A percentile compares a stretch with the other conserved stretches of the same genome.
phyloP scores from a whole-genome alignment of 1,139 yeast species.

The Entelexis sorbosivorans region DNA sequence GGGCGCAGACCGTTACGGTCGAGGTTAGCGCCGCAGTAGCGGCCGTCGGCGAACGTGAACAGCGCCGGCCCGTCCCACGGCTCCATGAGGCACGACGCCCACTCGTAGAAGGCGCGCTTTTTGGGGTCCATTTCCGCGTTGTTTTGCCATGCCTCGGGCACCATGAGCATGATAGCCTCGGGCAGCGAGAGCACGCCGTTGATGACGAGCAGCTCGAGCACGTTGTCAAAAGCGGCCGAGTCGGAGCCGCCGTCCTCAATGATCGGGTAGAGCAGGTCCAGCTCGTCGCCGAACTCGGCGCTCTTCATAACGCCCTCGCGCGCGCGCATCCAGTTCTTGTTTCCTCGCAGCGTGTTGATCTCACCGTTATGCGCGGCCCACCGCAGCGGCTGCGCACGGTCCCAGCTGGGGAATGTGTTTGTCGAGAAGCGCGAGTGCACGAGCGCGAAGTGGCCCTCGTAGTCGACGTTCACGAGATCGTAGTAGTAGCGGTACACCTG shows the following conservation, averaged over 20 bases:
- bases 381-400: conserved; percentile 95
- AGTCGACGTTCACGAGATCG: conserved; percentile 83
- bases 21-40: conserved; percentile 95
- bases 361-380: conserved; percentile 99
- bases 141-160: conserved; percentile 98
- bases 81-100: conserved; percentile 99
- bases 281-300: conserved; percentile 75
- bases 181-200: conserved; percentile 89
- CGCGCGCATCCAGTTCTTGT: conserved; percentile 98
- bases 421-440: conserved; percentile 97
- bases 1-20: conserved; percentile 98
- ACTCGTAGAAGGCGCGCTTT: conserved; percentile 89
- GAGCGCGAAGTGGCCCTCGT: conserved; percentile 88
- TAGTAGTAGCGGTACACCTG: conserved; percentile 93
- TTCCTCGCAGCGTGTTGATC: conserved; percentile 92
- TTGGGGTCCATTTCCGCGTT: conserved; percentile 77
- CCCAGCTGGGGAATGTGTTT: conserved; percentile 98
- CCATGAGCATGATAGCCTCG: conserved; percentile 93
- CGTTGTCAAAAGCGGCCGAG: conserved; percentile 97
- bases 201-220: conserved; percentile 77
- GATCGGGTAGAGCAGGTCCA: conserved; percentile 84
- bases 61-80: conserved; percentile 99
- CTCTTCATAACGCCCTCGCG: conserved; percentile 95
- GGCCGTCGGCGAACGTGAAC: conserved; percentile 92
- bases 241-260: conserved; percentile 98